Conservation (phyloP, 768 basidiomycete species). For the Termitomyces sp. region DNA sequence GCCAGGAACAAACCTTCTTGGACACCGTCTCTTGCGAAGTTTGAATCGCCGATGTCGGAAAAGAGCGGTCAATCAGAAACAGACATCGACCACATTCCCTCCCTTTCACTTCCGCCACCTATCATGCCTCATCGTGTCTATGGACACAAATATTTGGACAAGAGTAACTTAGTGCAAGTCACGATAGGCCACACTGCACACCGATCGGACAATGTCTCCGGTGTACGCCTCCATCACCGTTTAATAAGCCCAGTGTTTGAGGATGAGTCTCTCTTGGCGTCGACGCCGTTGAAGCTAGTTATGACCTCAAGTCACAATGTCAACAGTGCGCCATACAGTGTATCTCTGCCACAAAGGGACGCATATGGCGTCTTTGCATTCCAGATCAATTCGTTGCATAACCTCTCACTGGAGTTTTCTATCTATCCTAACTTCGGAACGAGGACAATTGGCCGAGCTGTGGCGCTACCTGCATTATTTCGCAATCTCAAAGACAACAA, state of each 20-base stretch:
- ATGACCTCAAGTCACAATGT: constrained; percentile 86
- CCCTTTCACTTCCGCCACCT: constrained; percentile 92
- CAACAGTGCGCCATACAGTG: constrained; percentile 83
- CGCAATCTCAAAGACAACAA: constrained; percentile 47
- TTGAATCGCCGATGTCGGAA: constrained; percentile 37
- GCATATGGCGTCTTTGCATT: constrained; percentile 75
- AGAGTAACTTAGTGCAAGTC: constrained; percentile 79
- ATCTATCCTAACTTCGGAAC: constrained; percentile 97
- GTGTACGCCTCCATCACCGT: constrained; percentile 69
- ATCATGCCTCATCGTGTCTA: constrained; percentile 98
- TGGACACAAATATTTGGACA: constrained; percentile 93
- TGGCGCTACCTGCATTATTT: constrained; percentile 77
- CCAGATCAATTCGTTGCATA: constrained; percentile 72
- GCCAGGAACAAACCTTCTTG: constrained; percentile 25
- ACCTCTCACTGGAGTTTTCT: constrained; percentile 84
- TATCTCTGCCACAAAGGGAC: constrained; percentile 78
- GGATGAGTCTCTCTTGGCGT: constrained; percentile 62
- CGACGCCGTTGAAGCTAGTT: constrained; percentile 89
- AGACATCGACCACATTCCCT: constrained; percentile 90
- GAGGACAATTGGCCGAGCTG: constrained; percentile 90
- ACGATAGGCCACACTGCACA: constrained; percentile 68
- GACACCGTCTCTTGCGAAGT: constrained; percentile 17
- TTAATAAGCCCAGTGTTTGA: constrained; percentile 64
- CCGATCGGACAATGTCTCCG: constrained; percentile 27
- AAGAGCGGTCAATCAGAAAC: constrained; percentile 38